Conservation (phyloP, 2,329 filamentous ascomycete species). For the Stachybotrys elegans region DNA sequence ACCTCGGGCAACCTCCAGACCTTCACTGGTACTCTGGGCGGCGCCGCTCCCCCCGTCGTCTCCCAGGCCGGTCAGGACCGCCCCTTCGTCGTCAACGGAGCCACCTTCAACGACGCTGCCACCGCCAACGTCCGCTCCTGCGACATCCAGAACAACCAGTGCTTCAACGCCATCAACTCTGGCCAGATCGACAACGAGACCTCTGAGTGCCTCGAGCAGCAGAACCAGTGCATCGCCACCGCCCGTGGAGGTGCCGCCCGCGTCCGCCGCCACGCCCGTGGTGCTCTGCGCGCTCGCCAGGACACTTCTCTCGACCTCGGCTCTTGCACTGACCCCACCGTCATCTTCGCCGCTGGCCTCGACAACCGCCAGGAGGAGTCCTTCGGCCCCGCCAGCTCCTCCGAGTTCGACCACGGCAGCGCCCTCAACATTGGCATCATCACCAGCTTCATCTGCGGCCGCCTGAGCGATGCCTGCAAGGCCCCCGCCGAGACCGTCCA, state of each 20-base stretch:
- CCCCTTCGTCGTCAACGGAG: constrained; percentile 48
- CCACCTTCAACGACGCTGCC: constrained; percentile 44
- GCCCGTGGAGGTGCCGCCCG: constrained; percentile 1
- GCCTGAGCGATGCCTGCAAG: constrained; percentile 26
- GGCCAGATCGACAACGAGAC: constrained; percentile 24
- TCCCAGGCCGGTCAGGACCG: constrained; percentile 25
- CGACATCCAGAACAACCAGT: constrained; percentile 45
- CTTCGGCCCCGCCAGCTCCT: constrained; percentile 32
- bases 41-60: constrained; percentile 35
- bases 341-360: constrained; percentile 42
- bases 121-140: constrained; percentile 44
- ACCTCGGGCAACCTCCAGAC: constrained; percentile 33
- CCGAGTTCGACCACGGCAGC: constrained; percentile 48
- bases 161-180: constrained; percentile 42
- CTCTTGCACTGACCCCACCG: constrained; percentile 40
- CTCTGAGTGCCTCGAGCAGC: constrained; percentile 38
- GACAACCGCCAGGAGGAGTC: constrained; percentile 40
- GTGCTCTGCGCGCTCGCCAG: background rate
- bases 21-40: constrained; percentile 39
- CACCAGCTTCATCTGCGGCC: constrained; percentile 41
- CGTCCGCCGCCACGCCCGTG: background rate
- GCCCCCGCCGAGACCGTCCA: constrained; percentile 13
- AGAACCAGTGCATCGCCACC: constrained; percentile 28
- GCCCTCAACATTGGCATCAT: constrained; percentile 35
- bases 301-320: constrained; percentile 26